Percentiles rank a stretch among this genome's conserved stretches.
phyloP scores from a whole-genome alignment of 1,139 yeast species.

The Suhomyces ambrosiae region DNA sequence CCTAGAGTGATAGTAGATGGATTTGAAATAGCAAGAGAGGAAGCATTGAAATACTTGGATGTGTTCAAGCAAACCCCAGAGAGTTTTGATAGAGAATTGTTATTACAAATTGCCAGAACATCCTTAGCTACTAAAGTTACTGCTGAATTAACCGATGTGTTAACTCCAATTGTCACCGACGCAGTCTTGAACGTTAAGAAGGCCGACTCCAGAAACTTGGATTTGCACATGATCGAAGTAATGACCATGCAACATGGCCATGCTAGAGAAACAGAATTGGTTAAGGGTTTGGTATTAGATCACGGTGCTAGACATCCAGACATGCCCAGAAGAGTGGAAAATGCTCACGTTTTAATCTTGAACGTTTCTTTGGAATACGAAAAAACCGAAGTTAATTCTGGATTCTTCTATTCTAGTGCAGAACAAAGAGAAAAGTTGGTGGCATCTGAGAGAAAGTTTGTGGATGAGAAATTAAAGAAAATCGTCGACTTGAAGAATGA shows the following conservation, averaged over 20 bases:
- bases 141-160: slow-evolving; percentile 70
- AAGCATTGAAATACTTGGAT: slow-evolving; percentile 69
- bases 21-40: slow-evolving; percentile 84
- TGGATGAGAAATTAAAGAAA: slow-evolving; percentile 88
- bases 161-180: slow-evolving; percentile 94
- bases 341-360: slow-evolving; percentile 82
- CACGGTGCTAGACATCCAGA: slow-evolving; percentile 99
- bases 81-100: slow-evolving; percentile 75
- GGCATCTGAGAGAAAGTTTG: slow-evolving; percentile 90
- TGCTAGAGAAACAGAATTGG: slow-evolving; percentile 78
- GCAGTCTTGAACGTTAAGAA: slow-evolving; percentile 81
- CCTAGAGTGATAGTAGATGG: slow-evolving; percentile 96
- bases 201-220: slow-evolving; percentile 56
- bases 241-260: slow-evolving; percentile 97
- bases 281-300: slow-evolving; percentile 90
- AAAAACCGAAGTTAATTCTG: slow-evolving; percentile 96
- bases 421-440: slow-evolving; percentile 96
- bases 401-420: slow-evolving; percentile 91
- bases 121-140: slow-evolving; percentile 87
- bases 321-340: slow-evolving; percentile 87
- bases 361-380: slow-evolving; percentile 96
- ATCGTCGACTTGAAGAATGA: slow-evolving; percentile 90
- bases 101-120: slow-evolving; percentile 88
- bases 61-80: slow-evolving; percentile 52
- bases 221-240: slow-evolving; percentile 96